phyloP scores from a whole-genome alignment of 768 basidiomycete species.

The Hygrocybe coccinea region DNA sequence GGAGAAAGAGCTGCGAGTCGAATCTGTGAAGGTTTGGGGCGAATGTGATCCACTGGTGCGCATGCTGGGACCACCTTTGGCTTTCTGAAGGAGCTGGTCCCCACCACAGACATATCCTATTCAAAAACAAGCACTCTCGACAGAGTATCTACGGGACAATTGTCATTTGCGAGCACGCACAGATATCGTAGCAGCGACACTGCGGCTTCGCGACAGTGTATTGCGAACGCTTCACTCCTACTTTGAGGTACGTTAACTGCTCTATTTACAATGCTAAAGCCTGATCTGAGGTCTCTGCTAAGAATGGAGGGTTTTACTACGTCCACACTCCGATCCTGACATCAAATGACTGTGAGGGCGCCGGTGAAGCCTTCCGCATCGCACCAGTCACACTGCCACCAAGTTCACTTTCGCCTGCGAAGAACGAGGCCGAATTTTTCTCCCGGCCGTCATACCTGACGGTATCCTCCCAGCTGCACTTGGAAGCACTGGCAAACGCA shows the following conservation, averaged over 20 bases:
- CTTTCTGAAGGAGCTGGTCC: neutral
- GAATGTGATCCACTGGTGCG: slow-evolving; percentile 45
- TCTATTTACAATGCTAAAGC: slow-evolving; percentile 1
- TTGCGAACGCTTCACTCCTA: slow-evolving; percentile 55
- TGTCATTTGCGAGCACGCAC: slow-evolving; percentile 86
- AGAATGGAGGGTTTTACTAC: slow-evolving; percentile 76
- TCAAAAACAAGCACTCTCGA: slow-evolving; percentile 79
- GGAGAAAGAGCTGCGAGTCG: slow-evolving; percentile 44
- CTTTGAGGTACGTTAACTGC: slow-evolving; percentile 56
- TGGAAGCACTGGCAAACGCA: slow-evolving; percentile 78
- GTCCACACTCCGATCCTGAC: slow-evolving; percentile 87
- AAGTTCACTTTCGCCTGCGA: slow-evolving; percentile 1
- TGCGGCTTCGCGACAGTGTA: slow-evolving; percentile 63
- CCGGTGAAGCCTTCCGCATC: slow-evolving; percentile 85
- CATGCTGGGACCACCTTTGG: neutral
- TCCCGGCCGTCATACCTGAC: slow-evolving; percentile 75
- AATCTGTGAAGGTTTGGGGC: slow-evolving; percentile 41
- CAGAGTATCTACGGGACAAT: slow-evolving; percentile 79
- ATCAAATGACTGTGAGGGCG: slow-evolving; percentile 91
- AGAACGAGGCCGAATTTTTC: slow-evolving; percentile 58
- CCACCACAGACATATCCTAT: slow-evolving; percentile 74
- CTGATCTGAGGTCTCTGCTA: neutral
- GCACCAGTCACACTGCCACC: slow-evolving; percentile 32
- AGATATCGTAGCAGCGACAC: slow-evolving; percentile 61
- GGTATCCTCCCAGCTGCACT: slow-evolving; percentile 93